Percentiles rank a stretch among this genome's conserved stretches.
These are phyloP conservation scores for Curvularia hawaiiensis DNA, from an alignment of 2,329 filamentous ascomycete genomes.

Conservation along the genomic window DNA sequence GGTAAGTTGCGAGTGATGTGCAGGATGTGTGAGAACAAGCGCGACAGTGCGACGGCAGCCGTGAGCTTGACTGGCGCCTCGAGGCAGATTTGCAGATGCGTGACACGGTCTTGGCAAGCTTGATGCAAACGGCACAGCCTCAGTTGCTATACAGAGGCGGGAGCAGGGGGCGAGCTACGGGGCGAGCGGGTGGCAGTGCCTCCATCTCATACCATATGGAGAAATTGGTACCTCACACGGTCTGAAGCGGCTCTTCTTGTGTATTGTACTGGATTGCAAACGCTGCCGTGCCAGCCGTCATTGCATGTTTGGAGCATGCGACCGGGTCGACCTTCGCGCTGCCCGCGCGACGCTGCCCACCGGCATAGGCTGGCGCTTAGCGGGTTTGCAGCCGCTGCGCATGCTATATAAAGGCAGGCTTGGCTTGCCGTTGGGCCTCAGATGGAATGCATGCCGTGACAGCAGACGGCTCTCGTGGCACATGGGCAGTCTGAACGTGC, in stretches of 20 bases:
- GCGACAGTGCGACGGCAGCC: constrained; percentile 35
- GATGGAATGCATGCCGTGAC: constrained; percentile 11
- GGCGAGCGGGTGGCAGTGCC: constrained; percentile 35
- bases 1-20: constrained; percentile 18
- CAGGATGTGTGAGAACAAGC: constrained; percentile 34
- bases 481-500: neutral
- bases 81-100: constrained; percentile 44
- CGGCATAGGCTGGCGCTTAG: constrained; percentile 39
- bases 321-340: constrained; percentile 16
- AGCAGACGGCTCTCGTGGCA: constrained; percentile 5
- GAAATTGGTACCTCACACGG: constrained; percentile 8
- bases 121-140: constrained; percentile 44
- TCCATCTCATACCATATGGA: constrained; percentile 16
- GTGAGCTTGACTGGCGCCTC: constrained; percentile 39
- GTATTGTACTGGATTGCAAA: constrained; percentile 4
- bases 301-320: constrained; percentile 12
- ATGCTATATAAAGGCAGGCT: constrained; percentile 37
- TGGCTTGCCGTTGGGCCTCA: constrained; percentile 23
- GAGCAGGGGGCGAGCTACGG: constrained; percentile 21
- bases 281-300: constrained; percentile 1
- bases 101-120: constrained; percentile 37
- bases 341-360: constrained; percentile 17
- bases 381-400: constrained; percentile 26
- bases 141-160: constrained; percentile 33
- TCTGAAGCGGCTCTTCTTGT: constrained; percentile 8